These are phyloP conservation scores for Cyclocybe aegerita DNA, from an alignment of 768 basidiomycete species.

Conservation along the genomic window DNA sequence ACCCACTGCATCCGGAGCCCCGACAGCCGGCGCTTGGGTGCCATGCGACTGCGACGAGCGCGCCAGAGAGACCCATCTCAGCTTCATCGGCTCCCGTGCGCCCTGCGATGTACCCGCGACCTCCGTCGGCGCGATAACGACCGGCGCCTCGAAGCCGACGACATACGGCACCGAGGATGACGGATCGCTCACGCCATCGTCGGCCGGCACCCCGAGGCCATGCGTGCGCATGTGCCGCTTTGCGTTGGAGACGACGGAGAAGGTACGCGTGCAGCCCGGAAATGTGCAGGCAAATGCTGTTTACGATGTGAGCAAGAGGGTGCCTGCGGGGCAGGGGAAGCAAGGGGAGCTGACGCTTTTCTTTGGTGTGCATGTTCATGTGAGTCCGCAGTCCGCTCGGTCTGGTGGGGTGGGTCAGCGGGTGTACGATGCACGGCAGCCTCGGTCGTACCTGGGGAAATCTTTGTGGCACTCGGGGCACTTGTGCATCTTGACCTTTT, in stretches of 20 bases:
- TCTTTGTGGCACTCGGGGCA: conserved; percentile 32
- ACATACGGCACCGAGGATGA: conserved; percentile 17
- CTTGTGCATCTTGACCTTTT: conserved; percentile 34
- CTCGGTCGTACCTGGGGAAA: conserved; percentile 27
- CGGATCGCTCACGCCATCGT: conserved; percentile 11
- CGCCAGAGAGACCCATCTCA: conserved; percentile 9
- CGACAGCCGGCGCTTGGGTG: too few relatives aligned
- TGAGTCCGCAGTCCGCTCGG: conserved; percentile 33
- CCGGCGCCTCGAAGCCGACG: conserved; percentile 27
- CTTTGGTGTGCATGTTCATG: conserved; percentile 35
- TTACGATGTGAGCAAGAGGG: background rate
- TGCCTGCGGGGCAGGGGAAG: background rate
- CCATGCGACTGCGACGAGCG: too few relatives aligned
- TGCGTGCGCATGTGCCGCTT: conserved; percentile 66
- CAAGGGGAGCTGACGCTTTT: conserved; percentile 26
- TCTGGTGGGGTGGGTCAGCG: conserved; percentile 11
- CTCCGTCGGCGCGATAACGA: conserved; percentile 14
- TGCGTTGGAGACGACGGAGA: conserved; percentile 66
- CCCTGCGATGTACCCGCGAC: background rate
- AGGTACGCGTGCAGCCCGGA: conserved; percentile 50
- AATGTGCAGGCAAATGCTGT: conserved; percentile 44
- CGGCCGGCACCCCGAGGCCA: conserved; percentile 37
- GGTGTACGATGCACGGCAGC: background rate
- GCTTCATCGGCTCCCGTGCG: conserved; percentile 4
- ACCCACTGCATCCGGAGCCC: too few relatives aligned